Percentiles rank a stretch among this genome's conserved stretches.
These are phyloP conservation scores for Lonicera japonica DNA, from an alignment of 129 eudicot species.

Conservation along the genomic window DNA sequence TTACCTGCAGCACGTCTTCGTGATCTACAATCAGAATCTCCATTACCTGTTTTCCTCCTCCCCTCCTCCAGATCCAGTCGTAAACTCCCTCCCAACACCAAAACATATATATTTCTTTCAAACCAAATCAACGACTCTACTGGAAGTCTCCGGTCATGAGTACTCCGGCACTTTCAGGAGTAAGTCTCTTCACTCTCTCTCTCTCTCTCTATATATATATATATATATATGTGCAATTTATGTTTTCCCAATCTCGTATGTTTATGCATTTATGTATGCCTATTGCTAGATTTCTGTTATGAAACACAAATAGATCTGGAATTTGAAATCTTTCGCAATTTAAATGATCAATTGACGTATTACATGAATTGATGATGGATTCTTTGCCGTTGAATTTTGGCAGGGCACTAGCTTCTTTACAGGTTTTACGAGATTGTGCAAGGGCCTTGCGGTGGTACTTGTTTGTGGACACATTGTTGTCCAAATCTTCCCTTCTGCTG, in stretches of 20 bases:
- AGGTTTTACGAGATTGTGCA: slow-evolving; percentile 87
- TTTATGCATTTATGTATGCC: no score
- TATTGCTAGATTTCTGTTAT: neutral
- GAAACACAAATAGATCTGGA: neutral
- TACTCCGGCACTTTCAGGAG: slow-evolving; percentile 30
- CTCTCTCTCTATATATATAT: neutral
- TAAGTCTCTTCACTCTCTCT: slow-evolving; percentile 6
- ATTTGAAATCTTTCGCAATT: neutral
- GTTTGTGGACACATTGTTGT: slow-evolving; percentile 78
- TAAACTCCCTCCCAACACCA: no score
- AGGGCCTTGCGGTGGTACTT: slow-evolving; percentile 82
- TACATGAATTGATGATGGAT: slow-evolving; percentile 4
- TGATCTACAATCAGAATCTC: neutral
- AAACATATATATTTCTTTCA: neutral
- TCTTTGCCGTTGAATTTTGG: slow-evolving; percentile 15
- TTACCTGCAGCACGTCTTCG: no score
- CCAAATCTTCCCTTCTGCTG: slow-evolving; percentile 67
- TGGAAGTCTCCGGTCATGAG: slow-evolving; percentile 28
- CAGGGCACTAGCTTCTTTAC: slow-evolving; percentile 44
- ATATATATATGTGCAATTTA: neutral
- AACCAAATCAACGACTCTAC: neutral
- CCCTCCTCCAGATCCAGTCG: neutral
- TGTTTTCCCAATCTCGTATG: no score
- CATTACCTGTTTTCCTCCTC: neutral
- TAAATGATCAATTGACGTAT: no score